Evolutionary conservation across 2,329 filamentous ascomycete species (phyloP).

Genomic region (Rugonectria rugulosa): DNA sequence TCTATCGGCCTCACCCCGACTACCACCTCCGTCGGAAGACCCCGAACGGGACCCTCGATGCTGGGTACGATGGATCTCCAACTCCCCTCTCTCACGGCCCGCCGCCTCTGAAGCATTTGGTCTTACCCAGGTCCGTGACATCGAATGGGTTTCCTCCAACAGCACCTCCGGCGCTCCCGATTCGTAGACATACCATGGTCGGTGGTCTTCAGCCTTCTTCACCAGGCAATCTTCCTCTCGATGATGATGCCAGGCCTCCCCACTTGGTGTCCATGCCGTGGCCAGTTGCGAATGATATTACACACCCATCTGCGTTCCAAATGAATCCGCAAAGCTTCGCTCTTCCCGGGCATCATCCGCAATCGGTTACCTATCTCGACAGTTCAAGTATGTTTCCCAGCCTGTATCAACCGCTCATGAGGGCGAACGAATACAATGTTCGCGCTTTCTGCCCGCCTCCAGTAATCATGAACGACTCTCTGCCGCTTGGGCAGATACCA

Average conservation of each 20-base stretch:
- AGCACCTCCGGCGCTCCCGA: conserved; percentile 21
- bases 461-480: conserved; percentile 39
- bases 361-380: conserved; percentile 26
- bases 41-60: conserved; percentile 90
- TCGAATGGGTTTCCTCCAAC: conserved; percentile 26
- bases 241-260: conserved; percentile 23
- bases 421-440: conserved; percentile 48
- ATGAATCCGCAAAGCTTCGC: conserved; percentile 22
- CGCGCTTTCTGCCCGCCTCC: conserved; percentile 49
- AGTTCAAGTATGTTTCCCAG: conserved; percentile 28
- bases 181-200: conserved; percentile 21
- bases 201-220: conserved; percentile 24
- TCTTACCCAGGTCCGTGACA: conserved; percentile 65
- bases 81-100: conserved; percentile 76
- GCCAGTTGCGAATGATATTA: conserved; percentile 23
- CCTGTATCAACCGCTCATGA: conserved; percentile 44
- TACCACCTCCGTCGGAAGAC: conserved; percentile 91
- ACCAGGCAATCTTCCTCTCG: conserved; percentile 19
- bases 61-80: conserved; percentile 87
- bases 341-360: conserved; percentile 17
- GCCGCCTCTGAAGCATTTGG: conserved; percentile 82
- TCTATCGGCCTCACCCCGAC: conserved; percentile 57
- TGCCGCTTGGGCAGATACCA: conserved; percentile 42
- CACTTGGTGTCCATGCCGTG: conserved; percentile 24
- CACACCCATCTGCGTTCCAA: conserved; percentile 24